Percentiles rank a stretch among this genome's conserved stretches.
Evolutionary conservation across 495 filamentous ascomycete genomes (phyloP).

Genomic region (Podospora bellae-mahoneyi): DNA sequence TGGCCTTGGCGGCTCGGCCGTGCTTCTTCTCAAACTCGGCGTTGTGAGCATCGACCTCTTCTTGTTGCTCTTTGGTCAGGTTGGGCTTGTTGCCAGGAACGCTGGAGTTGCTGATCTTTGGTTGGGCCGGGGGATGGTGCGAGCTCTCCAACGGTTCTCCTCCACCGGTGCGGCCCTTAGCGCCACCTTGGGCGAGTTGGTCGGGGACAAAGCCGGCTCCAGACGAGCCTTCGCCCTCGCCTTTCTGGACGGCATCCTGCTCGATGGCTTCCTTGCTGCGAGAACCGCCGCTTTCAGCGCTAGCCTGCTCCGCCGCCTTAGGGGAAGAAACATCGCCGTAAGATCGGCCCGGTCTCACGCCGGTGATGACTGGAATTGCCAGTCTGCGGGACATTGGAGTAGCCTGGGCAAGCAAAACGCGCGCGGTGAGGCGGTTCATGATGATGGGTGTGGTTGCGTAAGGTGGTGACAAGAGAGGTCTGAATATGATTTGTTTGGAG

Average conservation of each 20-base stretch:
- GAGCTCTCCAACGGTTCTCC: conserved; percentile 43
- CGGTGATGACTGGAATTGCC: not conserved
- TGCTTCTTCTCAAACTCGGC: conserved; percentile 49
- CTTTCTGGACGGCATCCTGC: conserved; percentile 26
- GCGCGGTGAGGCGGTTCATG: conserved; percentile 19
- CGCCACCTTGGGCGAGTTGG: conserved; percentile 31
- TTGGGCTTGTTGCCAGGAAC: conserved; percentile 34
- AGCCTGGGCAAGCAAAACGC: conserved; percentile 1
- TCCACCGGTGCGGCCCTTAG: conserved; percentile 37
- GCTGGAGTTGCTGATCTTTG: conserved; percentile 46
- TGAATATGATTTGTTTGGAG: not conserved
- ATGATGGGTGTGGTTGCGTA: not conserved
- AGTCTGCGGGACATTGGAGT: not conserved
- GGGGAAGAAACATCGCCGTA: conserved; percentile 15
- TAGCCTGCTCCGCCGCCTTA: conserved; percentile 39
- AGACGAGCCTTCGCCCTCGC: conserved; percentile 28
- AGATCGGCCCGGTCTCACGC: not conserved
- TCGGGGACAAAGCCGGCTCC: conserved; percentile 19
- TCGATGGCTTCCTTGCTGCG: conserved; percentile 43
- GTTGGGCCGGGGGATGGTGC: conserved; percentile 36
- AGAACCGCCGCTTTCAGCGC: conserved; percentile 44
- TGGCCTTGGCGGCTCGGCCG: conserved; percentile 36
- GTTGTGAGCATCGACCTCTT: conserved; percentile 52
- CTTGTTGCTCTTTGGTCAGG: conserved; percentile 45
- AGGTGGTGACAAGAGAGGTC: not conserved